Evolutionary conservation across 1,284 basidiomycete genomes (phyloP), one percentile per base, ranked within the genome.

Genomic region (Irpex rosettiformis): DNA sequence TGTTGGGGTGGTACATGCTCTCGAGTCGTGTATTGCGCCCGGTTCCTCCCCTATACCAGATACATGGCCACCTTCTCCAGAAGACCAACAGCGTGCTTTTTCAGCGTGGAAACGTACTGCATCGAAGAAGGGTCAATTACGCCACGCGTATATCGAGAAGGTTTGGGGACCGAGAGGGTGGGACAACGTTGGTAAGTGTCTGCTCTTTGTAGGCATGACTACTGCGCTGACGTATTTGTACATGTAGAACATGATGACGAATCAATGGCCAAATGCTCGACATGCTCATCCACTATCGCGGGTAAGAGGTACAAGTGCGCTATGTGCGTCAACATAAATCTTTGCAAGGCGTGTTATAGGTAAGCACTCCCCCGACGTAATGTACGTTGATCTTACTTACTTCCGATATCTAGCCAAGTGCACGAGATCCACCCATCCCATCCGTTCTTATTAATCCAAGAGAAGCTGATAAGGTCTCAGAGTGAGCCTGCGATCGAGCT

Each of bases 341-440:
- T 96, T 21, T 96, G 94, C 70, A 79, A 84, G 51, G 86, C 88
- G 1, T 95, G 93, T 69, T 90, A 90, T 67, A 85, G 85, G 89
- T 89, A 55, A 42, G 69, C 62, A 28, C 33, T 42, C 42, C 10
- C 25, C 49, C 10, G 13, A 43, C 5, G 54, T 8, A 11, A 3
- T 47, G 10, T 11, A 37, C 30, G 49, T 16, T 29, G 48, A 29
- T 49, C 4, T 22, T 28, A 27, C 37, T 54, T 1, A 27, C 3
- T 18, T 48, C 24, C 33, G 24, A 11, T 37, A 29, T 53, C 49
- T 62, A 85, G 88, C 65, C 85, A 87, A 76, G 92, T 94, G 5
- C 91, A 95, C 65, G 92, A 94, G 66, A 84, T 95, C 21, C 94
- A 96, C 68, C 94, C 94, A 4, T 82, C 83, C 0, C 93, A 96